phyloP scores from a whole-genome alignment of 1,284 basidiomycete genomes.

The Ceratobasidium sp. region DNA sequence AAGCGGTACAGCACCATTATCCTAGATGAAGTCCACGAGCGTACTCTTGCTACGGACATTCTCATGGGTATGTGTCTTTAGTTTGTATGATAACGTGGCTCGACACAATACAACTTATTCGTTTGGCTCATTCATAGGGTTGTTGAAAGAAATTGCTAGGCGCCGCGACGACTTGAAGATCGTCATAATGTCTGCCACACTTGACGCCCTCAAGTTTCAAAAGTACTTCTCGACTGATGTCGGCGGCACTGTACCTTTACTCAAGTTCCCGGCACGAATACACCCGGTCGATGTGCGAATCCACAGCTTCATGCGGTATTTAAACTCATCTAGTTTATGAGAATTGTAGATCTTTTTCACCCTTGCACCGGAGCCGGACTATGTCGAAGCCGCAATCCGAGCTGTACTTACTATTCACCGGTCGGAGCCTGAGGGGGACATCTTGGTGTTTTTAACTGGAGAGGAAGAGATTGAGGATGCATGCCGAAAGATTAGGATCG shows the following conservation, averaged over 20 bases:
- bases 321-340: too few relatives aligned
- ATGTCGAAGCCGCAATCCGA: slow-evolving; percentile 96
- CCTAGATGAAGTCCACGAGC: slow-evolving; percentile 98
- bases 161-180: slow-evolving; percentile 93
- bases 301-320: too few relatives aligned
- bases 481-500: slow-evolving; percentile 91
- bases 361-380: slow-evolving; percentile 95
- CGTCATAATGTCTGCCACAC: slow-evolving; percentile 98
- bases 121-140: slow-evolving; percentile 95
- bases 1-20: slow-evolving; percentile 96
- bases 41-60: slow-evolving; percentile 97
- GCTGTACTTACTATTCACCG: slow-evolving; percentile 98
- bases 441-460: slow-evolving; percentile 95
- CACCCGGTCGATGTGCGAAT: slow-evolving; percentile 94
- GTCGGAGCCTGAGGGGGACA: slow-evolving; percentile 93
- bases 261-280: slow-evolving; percentile 96
- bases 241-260: slow-evolving; percentile 77
- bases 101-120: slow-evolving; percentile 3
- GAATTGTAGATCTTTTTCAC: slow-evolving; percentile 86
- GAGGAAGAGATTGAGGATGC: slow-evolving; percentile 99
- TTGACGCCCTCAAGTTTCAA: slow-evolving; percentile 97
- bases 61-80: slow-evolving; percentile 94
- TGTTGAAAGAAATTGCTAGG: slow-evolving; percentile 83
- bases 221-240: slow-evolving; percentile 82
- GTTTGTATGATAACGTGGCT: slow-evolving; percentile 57